Evolutionary conservation across 2,329 filamentous ascomycete species (phyloP).

Genomic region (Nigrospora oryzae): DNA sequence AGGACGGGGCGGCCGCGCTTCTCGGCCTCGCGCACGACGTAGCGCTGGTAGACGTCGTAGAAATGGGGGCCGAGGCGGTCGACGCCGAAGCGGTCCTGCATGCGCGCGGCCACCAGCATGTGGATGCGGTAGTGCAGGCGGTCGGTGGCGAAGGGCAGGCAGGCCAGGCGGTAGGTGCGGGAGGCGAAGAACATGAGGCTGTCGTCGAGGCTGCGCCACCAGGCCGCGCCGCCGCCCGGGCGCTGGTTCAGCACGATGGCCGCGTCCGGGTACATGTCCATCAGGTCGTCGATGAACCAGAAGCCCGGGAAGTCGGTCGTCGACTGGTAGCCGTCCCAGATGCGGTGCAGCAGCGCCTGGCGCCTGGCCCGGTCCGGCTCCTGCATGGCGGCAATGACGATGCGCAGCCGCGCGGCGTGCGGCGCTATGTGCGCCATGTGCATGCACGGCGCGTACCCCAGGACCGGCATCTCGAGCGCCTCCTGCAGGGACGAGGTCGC

Average conservation of each 20-base stretch:
- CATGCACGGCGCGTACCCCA: too few relatives aligned
- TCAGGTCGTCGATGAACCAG: too few relatives aligned
- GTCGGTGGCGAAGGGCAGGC: conserved; percentile 17
- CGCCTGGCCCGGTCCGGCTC: too few relatives aligned
- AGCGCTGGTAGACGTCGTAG: conserved; percentile 9
- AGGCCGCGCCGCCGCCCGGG: conserved; percentile 10
- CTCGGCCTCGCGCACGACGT: conserved; percentile 17
- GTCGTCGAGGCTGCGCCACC: conserved; percentile 16
- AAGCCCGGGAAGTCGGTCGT: too few relatives aligned
- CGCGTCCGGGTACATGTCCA: too few relatives aligned
- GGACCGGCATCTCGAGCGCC: too few relatives aligned
- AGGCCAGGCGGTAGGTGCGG: conserved; percentile 13
- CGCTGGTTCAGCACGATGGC: conserved; percentile 17
- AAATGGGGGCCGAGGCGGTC: background rate
- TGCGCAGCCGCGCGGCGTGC: too few relatives aligned
- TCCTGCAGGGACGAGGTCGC: too few relatives aligned
- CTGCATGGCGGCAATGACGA: too few relatives aligned
- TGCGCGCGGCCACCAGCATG: conserved; percentile 1
- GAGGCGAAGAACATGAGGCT: conserved; percentile 19
- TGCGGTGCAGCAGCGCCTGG: too few relatives aligned
- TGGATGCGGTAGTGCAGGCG: conserved; percentile 12
- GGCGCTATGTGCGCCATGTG: too few relatives aligned
- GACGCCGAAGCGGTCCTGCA: background rate
- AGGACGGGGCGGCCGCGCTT: conserved; percentile 14
- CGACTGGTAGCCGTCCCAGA: too few relatives aligned